Percentiles rank a stretch among this genome's conserved stretches.
Evolutionary conservation across 2,329 filamentous ascomycete species (phyloP).

Genomic region (Aspergillus sp.): DNA sequence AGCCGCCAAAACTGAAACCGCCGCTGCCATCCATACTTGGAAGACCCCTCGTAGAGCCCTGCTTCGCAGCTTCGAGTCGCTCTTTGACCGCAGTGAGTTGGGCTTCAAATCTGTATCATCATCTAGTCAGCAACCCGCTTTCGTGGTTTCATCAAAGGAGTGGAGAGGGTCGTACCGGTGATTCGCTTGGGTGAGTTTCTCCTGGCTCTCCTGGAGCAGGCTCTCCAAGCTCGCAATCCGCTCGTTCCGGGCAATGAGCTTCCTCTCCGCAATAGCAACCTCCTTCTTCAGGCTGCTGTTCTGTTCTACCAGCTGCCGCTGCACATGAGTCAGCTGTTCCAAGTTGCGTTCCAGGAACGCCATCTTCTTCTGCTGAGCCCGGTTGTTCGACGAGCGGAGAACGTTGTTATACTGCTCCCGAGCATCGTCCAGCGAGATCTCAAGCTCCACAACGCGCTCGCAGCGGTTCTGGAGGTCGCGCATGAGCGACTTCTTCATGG

Average conservation of each 20-base stretch:
- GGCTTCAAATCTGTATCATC: constrained; percentile 77
- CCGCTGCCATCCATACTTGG: constrained; percentile 64
- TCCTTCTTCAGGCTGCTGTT: constrained; percentile 98
- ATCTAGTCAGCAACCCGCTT: constrained; percentile 9
- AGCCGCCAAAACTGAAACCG: constrained; percentile 70
- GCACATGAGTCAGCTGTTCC: constrained; percentile 95
- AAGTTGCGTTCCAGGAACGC: constrained; percentile 97
- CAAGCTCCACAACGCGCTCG: constrained; percentile 95
- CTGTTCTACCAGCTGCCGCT: constrained; percentile 96
- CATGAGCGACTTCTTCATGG: constrained; percentile 99
- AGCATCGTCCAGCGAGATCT: constrained; percentile 96
- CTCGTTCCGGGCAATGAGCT: constrained; percentile 94
- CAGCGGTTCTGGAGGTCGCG: constrained; percentile 97
- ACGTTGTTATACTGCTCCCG: constrained; percentile 99
- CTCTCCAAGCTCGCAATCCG: constrained; percentile 92
- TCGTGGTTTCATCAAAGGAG: constrained; percentile 2
- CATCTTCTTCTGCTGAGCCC: constrained; percentile 99
- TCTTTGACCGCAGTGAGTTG: constrained; percentile 98
- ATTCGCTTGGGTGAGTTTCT: constrained; percentile 95
- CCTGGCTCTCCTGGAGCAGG: constrained; percentile 92
- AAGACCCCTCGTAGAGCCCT: constrained; percentile 83
- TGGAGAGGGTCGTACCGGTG: constrained; percentile 72
- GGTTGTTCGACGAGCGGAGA: constrained; percentile 92
- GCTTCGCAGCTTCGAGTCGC: constrained; percentile 91
- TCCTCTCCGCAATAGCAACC: constrained; percentile 96